phyloP scores from a whole-genome alignment of 305 asterid species.

The Solanum hybrid region DNA sequence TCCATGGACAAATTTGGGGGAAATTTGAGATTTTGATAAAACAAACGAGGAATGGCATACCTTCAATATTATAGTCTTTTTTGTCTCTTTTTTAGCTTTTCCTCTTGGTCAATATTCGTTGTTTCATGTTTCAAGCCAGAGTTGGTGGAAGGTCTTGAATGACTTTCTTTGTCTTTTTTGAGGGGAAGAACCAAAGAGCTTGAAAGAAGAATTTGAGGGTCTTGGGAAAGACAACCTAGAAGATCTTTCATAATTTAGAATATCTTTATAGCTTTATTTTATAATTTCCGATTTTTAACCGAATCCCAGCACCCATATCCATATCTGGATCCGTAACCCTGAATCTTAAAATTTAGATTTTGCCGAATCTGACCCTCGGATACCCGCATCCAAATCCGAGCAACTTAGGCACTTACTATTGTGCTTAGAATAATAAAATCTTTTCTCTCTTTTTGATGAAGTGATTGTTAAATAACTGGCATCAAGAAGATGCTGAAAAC shows the following conservation, averaged over 20 bases:
- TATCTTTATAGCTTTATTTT: not conserved
- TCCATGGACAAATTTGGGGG: not conserved
- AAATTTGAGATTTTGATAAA: not conserved
- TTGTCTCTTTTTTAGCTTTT: not conserved
- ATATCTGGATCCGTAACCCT: not conserved
- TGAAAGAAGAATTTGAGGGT: not conserved
- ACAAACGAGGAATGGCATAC: not conserved
- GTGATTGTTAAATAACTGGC: not conserved
- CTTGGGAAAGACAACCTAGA: not conserved
- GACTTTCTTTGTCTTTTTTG: not conserved
- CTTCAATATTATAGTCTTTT: not conserved
- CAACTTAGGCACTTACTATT: not conserved
- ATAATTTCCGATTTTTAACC: too few species aligned
- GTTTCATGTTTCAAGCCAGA: not conserved
- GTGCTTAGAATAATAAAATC: not conserved
- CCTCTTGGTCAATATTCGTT: not conserved
- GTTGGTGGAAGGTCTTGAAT: not conserved
- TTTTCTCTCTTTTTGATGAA: not conserved
- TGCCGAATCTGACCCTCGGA: not conserved
- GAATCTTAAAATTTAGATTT: not conserved
- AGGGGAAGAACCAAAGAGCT: not conserved
- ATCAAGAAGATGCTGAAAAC: not conserved
- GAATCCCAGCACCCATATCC: not conserved
- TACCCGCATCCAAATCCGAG: not conserved
- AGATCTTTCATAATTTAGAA: not conserved